Base-by-base conservation (phyloP, 495 filamentous ascomycete genomes). In the Terfezia boudieri region DNA sequence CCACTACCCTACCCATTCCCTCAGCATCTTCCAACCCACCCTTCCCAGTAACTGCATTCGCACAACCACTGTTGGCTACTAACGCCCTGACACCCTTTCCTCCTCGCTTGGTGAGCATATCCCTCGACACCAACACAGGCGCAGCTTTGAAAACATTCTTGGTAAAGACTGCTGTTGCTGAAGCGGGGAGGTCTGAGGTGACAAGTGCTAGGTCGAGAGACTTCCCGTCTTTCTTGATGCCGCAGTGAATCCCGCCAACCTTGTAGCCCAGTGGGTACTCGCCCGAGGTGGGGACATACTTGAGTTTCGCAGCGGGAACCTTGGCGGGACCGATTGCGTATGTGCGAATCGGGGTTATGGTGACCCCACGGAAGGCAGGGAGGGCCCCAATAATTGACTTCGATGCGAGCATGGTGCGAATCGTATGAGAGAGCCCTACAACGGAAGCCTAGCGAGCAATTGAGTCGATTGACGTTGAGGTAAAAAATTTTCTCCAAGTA, bases 141-240 rank as follows among this genome's bases (percentile, higher is more conserved):
- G 90, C 90, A 20, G 90, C 90, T 66, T 94, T 88, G 70, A 96
- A 99, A 67, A 88, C 90, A 71, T 96, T 99, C 68, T 86, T 87
- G 49, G 90, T 99, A 71, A 95, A 92, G 10, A 96, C 90, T 4
- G 87, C 89, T 2, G 88, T 86, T 6, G 82, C 90, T n/a, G 84
- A 77, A 67, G 87, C 94, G 36, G 87, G 92, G 49, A 74, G 74
- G 56, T 93, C 83, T 9, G 92, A 96, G 20, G 80, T 77, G 56
- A 99, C 75, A 52, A 99, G 73, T 17, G 88, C 86, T 43, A 99
- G 75, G 63, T 99, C 90, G 62, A 84, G 83, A 48, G 76, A 81
- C 35, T 79, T 94, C 69, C 95, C 95, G 52, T 77, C 77, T 0
- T 86, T 77, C 71, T 99, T 99, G 43, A 99, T 86, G 55, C 90